Percentiles rank a stretch among this genome's conserved stretches.
These are phyloP conservation scores for Helenozyma rhizophorensis DNA, from an alignment of 805 yeast species.

Conservation along the genomic window DNA sequence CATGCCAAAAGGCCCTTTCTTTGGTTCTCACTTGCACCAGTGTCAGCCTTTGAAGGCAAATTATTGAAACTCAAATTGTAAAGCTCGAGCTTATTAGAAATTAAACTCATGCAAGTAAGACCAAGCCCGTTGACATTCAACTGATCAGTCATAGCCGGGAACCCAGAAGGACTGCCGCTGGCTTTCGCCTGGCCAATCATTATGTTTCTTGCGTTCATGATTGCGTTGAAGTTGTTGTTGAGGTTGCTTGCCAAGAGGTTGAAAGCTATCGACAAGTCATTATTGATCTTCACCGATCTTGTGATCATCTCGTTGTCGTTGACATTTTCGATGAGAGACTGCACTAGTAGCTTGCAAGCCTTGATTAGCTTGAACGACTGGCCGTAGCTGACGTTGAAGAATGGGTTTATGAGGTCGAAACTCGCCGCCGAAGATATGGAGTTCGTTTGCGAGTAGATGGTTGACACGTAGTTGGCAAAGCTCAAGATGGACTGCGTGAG, in stretches of 20 bases:
- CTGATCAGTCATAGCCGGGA: not conserved
- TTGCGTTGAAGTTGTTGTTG: slow-evolving; percentile 11
- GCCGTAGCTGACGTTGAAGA: slow-evolving; percentile 28
- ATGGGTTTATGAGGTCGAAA: slow-evolving; percentile 24
- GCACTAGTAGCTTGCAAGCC: slow-evolving; percentile 32
- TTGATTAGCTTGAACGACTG: slow-evolving; percentile 34
- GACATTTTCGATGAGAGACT: slow-evolving; percentile 20
- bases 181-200: slow-evolving; percentile 4
- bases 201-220: slow-evolving; percentile 13
- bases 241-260: slow-evolving; percentile 25
- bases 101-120: slow-evolving; percentile 14
- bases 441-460: slow-evolving; percentile 11
- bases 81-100: slow-evolving; percentile 21
- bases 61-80: slow-evolving; percentile 26
- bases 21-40: slow-evolving; percentile 1
- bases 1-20: slow-evolving; percentile 9
- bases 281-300: slow-evolving; percentile 31
- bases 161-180: slow-evolving; percentile 1
- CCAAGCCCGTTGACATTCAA: slow-evolving; percentile 20
- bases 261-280: slow-evolving; percentile 32
- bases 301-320: slow-evolving; percentile 23
- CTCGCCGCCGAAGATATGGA: slow-evolving; percentile 4
- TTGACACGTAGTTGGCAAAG: slow-evolving; percentile 28
- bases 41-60: slow-evolving; percentile 1
- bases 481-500: slow-evolving; percentile 24